Evolutionary conservation across 768 basidiomycete genomes (phyloP).

Genomic region (Hortiboletus campestris): DNA sequence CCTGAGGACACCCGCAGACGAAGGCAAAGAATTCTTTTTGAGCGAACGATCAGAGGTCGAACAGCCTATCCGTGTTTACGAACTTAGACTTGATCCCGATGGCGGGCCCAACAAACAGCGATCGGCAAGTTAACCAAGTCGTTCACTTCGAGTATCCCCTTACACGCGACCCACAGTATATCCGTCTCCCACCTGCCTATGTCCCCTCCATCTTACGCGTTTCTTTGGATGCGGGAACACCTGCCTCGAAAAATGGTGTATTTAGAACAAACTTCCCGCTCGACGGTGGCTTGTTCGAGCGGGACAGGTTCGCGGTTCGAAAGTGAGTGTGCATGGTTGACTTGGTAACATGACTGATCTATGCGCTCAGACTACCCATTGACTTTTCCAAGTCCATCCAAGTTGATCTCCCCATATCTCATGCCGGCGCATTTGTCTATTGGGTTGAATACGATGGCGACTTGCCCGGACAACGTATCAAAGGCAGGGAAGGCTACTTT

Average conservation of each 20-base stretch:
- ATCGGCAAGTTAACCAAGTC: constrained; percentile 54
- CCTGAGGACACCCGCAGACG: constrained; percentile 90
- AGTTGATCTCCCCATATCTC: constrained; percentile 93
- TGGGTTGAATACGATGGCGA: constrained; percentile 88
- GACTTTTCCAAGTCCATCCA: constrained; percentile 90
- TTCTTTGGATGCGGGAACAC: constrained; percentile 87
- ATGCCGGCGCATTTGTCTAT: constrained; percentile 94
- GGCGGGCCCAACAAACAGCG: constrained; percentile 86
- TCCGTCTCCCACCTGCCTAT: constrained; percentile 90
- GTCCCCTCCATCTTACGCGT: constrained; percentile 89
- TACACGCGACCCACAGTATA: constrained; percentile 59
- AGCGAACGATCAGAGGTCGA: constrained; percentile 51
- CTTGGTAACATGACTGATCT: constrained; percentile 11
- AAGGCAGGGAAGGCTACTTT: constrained; percentile 90
- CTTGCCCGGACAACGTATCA: constrained; percentile 56
- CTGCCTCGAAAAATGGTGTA: constrained; percentile 84
- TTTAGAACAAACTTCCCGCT: constrained; percentile 97
- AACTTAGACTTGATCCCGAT: constrained; percentile 82
- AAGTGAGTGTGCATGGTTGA: constrained; percentile 47
- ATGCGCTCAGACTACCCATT: constrained; percentile 63
- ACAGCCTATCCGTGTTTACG: constrained; percentile 75
- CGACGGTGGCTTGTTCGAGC: constrained; percentile 82
- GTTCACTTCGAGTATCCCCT: constrained; percentile 4
- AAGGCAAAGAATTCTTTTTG: constrained; percentile 87
- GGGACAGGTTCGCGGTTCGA: constrained; percentile 71